phyloP scores from a whole-genome alignment of 805 yeast species.

The Ogataea trehaloabstinens region DNA sequence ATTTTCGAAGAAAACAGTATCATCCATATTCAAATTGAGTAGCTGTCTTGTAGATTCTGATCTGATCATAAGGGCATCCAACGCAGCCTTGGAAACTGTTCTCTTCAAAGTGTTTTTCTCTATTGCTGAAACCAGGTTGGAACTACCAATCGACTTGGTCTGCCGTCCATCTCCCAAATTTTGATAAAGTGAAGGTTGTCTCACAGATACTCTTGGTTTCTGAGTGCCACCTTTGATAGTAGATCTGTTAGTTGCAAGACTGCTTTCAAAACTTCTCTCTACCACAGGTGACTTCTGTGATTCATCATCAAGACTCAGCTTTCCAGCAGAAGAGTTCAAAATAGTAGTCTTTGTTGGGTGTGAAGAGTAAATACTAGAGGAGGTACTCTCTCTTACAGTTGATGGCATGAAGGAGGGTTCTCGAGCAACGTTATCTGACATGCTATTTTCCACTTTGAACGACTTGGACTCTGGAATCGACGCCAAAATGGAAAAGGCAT shows the following conservation, averaged over 20 bases:
- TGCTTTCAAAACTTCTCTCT: not conserved
- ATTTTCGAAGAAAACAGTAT: conserved; percentile 2
- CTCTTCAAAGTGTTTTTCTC: conserved; percentile 3
- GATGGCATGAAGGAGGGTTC: not conserved
- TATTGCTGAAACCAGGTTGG: not conserved
- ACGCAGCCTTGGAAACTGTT: conserved; percentile 7
- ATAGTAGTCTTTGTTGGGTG: not conserved
- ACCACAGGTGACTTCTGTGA: not conserved
- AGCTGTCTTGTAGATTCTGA: conserved; percentile 17
- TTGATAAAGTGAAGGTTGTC: conserved; percentile 27
- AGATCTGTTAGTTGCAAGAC: not conserved
- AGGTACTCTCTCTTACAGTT: conserved; percentile 12
- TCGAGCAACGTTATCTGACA: not conserved
- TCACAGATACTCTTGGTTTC: conserved; percentile 27
- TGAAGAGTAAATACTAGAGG: conserved; percentile 21
- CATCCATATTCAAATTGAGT: conserved; percentile 13
- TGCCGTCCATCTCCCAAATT: conserved; percentile 13
- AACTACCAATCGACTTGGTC: not conserved
- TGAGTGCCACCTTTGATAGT: not conserved
- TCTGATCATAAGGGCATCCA: conserved; percentile 7
- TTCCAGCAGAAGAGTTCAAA: conserved; percentile 1
- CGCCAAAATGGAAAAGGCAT: conserved; percentile 2
- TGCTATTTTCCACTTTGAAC: conserved; percentile 7
- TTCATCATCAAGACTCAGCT: not conserved
- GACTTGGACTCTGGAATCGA: conserved; percentile 15